phyloP scores from a whole-genome alignment of 2,329 filamentous ascomycete genomes.

The Phyllosticta citriasiana region DNA sequence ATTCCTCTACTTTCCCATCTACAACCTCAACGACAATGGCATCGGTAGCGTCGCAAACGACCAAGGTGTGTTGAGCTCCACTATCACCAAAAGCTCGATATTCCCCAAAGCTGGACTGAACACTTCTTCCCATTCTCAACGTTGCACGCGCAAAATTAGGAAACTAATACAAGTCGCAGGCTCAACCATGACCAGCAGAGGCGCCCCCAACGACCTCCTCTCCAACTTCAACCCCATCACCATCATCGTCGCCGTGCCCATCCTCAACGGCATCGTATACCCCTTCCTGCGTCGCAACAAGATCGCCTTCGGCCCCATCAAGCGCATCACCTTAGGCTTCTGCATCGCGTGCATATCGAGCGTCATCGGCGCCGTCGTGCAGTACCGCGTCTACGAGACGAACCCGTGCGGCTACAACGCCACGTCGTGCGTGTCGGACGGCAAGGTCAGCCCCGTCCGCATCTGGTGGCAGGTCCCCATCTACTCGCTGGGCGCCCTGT shows the following conservation, averaged over 20 bases:
- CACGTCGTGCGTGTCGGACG: constrained; percentile 25
- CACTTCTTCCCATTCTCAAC: not conserved
- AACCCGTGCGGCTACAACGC: constrained; percentile 35
- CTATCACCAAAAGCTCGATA: too few species aligned
- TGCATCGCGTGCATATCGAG: constrained; percentile 39
- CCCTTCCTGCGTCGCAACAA: constrained; percentile 32
- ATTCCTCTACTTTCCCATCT: constrained; percentile 31
- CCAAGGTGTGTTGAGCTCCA: constrained; percentile 1
- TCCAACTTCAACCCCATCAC: constrained; percentile 42
- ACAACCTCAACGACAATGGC: constrained; percentile 34
- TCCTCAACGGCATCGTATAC: constrained; percentile 42
- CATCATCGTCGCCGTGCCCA: constrained; percentile 37
- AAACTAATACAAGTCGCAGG: not conserved
- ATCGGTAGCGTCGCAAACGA: constrained; percentile 35
- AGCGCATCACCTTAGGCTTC: constrained; percentile 43
- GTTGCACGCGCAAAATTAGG: not conserved
- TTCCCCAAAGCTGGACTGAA: not conserved
- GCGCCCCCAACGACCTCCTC: constrained; percentile 42
- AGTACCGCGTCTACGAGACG: constrained; percentile 37
- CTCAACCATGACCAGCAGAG: constrained; percentile 35
- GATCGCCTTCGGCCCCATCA: constrained; percentile 40
- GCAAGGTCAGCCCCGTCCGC: constrained; percentile 28
- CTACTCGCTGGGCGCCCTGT: constrained; percentile 27
- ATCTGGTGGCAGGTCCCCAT: constrained; percentile 36
- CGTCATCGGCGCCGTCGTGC: constrained; percentile 28